phyloP scores from a whole-genome alignment of 305 asterid genomes.

The Fraxinus sp. region DNA sequence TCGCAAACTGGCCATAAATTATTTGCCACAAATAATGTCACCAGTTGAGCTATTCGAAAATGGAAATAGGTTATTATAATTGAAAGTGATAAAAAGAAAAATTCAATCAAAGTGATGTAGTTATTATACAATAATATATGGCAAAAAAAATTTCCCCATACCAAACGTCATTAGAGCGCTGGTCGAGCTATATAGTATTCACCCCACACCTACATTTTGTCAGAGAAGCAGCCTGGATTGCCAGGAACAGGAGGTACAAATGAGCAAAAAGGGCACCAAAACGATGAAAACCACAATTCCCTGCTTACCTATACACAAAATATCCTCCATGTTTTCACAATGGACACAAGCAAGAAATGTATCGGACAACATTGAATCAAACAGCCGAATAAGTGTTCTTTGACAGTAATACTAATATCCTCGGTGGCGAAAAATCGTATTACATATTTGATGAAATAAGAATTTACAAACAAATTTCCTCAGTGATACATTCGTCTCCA shows the following conservation, averaged over 20 bases:
- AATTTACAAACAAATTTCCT: not conserved
- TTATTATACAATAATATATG: not conserved
- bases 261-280: not conserved
- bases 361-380: not conserved
- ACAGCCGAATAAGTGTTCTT: not conserved
- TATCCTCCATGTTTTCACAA: not conserved
- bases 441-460: not conserved
- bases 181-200: not conserved
- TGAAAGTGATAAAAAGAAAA: not conserved
- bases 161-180: not conserved
- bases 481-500: not conserved
- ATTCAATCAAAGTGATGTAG: not conserved
- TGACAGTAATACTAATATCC: not conserved
- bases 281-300: not conserved
- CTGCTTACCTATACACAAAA: not conserved
- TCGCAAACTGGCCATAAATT: not conserved
- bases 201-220: not conserved
- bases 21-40: not conserved
- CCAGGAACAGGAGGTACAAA: not conserved
- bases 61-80: not conserved
- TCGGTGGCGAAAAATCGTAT: not conserved
- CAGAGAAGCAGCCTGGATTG: not conserved
- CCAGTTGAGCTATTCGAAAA: not conserved
- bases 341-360: not conserved
- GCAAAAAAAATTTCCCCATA: not conserved